A percentile compares a stretch with the other conserved stretches of the same genome.
These are phyloP conservation scores for Brassica incana DNA, from an alignment of 345 rosid genomes.

Conservation along the genomic window DNA sequence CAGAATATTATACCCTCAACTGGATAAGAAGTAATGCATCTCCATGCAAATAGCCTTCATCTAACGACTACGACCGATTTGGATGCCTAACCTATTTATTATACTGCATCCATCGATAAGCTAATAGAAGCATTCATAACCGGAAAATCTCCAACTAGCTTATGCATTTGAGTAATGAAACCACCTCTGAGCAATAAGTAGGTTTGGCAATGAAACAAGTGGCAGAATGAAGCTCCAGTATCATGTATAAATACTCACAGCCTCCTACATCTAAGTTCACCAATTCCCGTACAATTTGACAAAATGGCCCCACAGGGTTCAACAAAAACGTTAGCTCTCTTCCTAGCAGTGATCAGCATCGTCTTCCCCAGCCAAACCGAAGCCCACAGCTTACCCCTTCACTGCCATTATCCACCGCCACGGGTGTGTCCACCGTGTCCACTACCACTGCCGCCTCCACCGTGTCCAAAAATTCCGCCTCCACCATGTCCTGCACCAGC, in stretches of 20 bases:
- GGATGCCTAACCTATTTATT: not conserved
- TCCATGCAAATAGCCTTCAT: not conserved
- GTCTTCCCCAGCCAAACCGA: not conserved
- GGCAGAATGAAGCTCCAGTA: not conserved
- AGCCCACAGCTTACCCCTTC: not conserved
- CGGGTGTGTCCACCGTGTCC: constrained; percentile 1
- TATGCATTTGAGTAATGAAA: not conserved
- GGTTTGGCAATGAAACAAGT: constrained; percentile 3
- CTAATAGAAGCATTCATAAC: not conserved
- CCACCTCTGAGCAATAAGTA: not conserved
- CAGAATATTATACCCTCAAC: not conserved
- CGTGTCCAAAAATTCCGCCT: not conserved
- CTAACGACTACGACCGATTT: not conserved
- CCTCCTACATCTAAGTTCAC: not conserved
- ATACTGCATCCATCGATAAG: not conserved
- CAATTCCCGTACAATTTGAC: not conserved
- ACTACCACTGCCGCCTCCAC: not conserved
- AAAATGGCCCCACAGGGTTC: not conserved
- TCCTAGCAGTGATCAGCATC: not conserved
- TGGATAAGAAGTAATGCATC: not conserved
- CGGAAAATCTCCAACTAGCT: not conserved
- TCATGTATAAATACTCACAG: not conserved
- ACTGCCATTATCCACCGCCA: not conserved
- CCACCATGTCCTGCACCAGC: not conserved
- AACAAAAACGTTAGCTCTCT: not conserved